Conservation (phyloP, 345 rosid species). For the Melaleuca alternifolia region DNA sequence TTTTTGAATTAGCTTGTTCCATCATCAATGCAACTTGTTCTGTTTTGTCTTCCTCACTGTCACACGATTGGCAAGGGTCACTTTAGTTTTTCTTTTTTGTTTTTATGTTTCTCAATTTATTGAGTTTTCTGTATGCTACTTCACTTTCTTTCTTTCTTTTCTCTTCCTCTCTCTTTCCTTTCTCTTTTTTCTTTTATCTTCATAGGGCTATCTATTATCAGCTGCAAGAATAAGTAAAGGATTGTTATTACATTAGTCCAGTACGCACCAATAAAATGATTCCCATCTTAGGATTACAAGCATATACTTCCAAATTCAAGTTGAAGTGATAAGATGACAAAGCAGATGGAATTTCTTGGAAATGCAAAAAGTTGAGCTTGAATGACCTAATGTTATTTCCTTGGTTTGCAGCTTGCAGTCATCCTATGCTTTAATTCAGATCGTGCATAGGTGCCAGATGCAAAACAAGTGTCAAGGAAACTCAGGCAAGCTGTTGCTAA, state of each 20-base stretch:
- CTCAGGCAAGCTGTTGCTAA: not conserved
- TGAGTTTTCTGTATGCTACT: not conserved
- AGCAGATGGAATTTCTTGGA: not conserved
- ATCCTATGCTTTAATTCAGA: not conserved
- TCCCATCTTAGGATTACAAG: not conserved
- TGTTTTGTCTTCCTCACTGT: not conserved
- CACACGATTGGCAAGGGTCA: not conserved
- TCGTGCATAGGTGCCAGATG: not conserved
- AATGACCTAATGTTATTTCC: not conserved
- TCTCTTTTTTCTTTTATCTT: too few species aligned
- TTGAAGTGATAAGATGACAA: not conserved
- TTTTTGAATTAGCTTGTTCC: not conserved
- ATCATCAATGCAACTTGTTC: not conserved
- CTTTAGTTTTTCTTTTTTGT: not conserved
- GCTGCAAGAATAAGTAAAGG: not conserved
- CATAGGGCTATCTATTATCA: too few species aligned
- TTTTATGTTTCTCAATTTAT: not conserved
- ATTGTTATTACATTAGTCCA: not conserved
- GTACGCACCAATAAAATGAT: not conserved
- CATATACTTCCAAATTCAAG: not conserved
- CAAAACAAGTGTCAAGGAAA: not conserved
- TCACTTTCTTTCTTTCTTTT: too few species aligned
- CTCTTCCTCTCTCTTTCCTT: too few species aligned
- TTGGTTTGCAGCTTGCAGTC: not conserved
- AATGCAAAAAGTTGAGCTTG: not conserved